A percentile compares a stretch with the other conserved stretches of the same genome.
Evolutionary conservation across 2,329 filamentous ascomycete genomes (phyloP).

Genomic region (Xylaria digitata): DNA sequence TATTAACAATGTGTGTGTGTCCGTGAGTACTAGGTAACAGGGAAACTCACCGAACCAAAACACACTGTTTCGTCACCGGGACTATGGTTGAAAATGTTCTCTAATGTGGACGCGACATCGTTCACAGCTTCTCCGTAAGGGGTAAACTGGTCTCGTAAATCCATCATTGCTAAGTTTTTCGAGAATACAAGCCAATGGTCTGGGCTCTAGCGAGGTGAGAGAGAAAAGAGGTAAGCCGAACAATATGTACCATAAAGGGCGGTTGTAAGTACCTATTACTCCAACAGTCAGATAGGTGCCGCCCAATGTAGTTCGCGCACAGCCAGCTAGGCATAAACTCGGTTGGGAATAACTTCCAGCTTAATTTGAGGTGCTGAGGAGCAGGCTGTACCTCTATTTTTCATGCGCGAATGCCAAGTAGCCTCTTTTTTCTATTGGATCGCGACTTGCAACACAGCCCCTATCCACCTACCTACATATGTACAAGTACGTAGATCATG

Average conservation of each 20-base stretch:
- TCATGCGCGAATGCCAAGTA: not conserved
- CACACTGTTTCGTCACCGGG: not conserved
- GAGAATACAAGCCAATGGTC: not conserved
- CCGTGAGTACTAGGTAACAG: not conserved
- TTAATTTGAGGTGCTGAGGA: no score
- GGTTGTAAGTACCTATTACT: no score
- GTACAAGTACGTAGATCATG: not conserved
- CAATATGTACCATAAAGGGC: no score
- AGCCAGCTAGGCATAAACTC: no score
- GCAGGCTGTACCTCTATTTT: not conserved
- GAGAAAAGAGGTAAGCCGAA: no score
- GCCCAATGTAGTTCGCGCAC: no score
- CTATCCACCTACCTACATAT: not conserved
- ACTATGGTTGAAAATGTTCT: not conserved
- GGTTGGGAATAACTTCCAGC: no score
- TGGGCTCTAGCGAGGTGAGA: no score
- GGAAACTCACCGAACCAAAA: constrained; percentile 19
- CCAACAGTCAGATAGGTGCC: not conserved
- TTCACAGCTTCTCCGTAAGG: not conserved
- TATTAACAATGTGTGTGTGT: not conserved
- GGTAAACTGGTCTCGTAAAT: not conserved
- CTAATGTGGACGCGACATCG: not conserved
- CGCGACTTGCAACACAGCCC: constrained; percentile 3
- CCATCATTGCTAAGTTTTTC: not conserved
- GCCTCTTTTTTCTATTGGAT: constrained; percentile 7